Percentiles rank a stretch among this genome's conserved stretches.
Evolutionary conservation across 2,329 filamentous ascomycete species (phyloP).

Genomic region (Neoscytalidium dimidiatum): DNA sequence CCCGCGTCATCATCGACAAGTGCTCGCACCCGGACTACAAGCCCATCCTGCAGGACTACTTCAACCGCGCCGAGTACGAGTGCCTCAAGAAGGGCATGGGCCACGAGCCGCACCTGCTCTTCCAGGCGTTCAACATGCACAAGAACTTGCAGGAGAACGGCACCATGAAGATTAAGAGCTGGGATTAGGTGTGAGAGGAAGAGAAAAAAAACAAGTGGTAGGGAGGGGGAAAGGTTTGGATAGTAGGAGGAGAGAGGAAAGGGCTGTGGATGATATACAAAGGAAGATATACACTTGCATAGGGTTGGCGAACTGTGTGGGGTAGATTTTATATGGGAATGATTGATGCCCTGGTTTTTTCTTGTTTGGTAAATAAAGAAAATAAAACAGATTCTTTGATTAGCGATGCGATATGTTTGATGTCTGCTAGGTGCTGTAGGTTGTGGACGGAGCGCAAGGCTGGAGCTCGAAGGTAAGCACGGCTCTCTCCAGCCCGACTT

Average conservation of each 20-base stretch:
- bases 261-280: not conserved
- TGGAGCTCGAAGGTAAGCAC: no score
- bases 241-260: not conserved
- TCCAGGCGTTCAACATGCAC: constrained; percentile 88
- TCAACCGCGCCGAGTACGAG: constrained; percentile 83
- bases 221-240: not conserved
- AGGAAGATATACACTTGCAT: not conserved
- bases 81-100: constrained; percentile 85
- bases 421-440: no score
- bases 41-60: constrained; percentile 80
- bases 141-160: constrained; percentile 78
- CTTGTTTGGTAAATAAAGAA: no score
- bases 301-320: not conserved
- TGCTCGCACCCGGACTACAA: constrained; percentile 84
- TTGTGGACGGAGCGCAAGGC: no score
- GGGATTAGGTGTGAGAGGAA: constrained; percentile 41
- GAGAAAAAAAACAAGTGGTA: not conserved
- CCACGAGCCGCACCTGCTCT: constrained; percentile 85
- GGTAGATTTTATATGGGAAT: constrained; percentile 5
- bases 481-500: no score
- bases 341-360: not conserved
- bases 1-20: constrained; percentile 82
- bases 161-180: constrained; percentile 81
- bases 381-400: no score
- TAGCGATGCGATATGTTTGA: not conserved